phyloP scores from a whole-genome alignment of 192 early-diverging fungal species.

The Ambispora gerdemannii region DNA sequence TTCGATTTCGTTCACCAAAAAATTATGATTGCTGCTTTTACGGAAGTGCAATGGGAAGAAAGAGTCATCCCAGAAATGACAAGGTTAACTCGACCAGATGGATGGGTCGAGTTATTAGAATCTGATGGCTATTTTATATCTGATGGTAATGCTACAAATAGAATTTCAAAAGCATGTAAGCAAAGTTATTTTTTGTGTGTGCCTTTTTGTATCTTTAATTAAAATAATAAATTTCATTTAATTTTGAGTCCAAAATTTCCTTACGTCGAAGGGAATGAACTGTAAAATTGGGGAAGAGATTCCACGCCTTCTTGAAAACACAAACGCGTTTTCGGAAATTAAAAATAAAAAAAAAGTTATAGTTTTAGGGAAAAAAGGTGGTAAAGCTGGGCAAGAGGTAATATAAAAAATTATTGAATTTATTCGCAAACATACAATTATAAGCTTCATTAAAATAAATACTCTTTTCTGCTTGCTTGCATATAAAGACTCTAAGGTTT shows the following conservation, averaged over 20 bases:
- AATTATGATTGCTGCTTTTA: constrained; percentile 36
- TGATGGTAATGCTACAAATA: constrained; percentile 15
- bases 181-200: neutral
- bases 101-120: constrained; percentile 51
- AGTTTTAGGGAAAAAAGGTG: neutral
- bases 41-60: constrained; percentile 38
- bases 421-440: no score
- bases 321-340: neutral
- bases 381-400: neutral
- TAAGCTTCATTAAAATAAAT: neutral
- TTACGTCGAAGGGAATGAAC: neutral
- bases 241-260: neutral
- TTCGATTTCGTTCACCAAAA: constrained; percentile 48
- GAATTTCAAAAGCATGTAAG: neutral
- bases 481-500: neutral
- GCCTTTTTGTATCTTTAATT: neutral
- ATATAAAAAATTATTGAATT: neutral
- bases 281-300: neutral
- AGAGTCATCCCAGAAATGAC: constrained; percentile 39
- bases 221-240: neutral
- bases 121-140: constrained; percentile 31
- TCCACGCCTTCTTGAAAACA: neutral
- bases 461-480: neutral
- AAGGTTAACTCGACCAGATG: constrained; percentile 49
- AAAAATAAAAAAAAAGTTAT: neutral